phyloP scores from a whole-genome alignment of 306 rosid genomes.

The Lathyrus tuberosus region DNA sequence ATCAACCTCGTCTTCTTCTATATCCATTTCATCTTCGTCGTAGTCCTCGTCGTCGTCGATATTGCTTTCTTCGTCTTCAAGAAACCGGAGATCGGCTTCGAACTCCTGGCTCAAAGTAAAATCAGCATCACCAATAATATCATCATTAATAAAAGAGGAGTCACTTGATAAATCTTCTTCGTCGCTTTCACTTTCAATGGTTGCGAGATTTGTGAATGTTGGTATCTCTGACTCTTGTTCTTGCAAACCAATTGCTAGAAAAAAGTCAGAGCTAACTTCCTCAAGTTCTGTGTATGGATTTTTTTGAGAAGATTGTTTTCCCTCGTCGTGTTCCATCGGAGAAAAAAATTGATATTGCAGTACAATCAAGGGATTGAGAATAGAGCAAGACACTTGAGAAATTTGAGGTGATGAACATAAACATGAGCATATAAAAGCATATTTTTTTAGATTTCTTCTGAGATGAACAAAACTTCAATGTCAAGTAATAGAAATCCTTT shows the following conservation, averaged over 20 bases:
- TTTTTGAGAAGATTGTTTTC: constrained; percentile 56
- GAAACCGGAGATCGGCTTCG: constrained; percentile 46
- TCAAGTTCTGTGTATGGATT: constrained; percentile 57
- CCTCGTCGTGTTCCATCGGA: constrained; percentile 55
- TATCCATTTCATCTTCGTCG: constrained; percentile 52
- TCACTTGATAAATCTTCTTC: constrained; percentile 27
- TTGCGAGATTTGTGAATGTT: constrained; percentile 44
- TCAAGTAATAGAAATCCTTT: no score
- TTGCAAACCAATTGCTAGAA: constrained; percentile 61
- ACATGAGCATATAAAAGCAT: no score
- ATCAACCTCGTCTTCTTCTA: constrained; percentile 60
- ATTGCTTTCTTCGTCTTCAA: constrained; percentile 47
- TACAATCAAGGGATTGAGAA: no score
- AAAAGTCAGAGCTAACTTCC: constrained; percentile 59
- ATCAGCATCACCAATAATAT: constrained; percentile 40
- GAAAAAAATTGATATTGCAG: no score
- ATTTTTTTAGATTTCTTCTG: no score
- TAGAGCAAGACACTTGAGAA: no score
- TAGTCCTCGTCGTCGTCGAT: constrained; percentile 44
- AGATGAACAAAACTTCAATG: no score
- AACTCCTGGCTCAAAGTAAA: constrained; percentile 45
- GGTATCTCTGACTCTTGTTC: constrained; percentile 55
- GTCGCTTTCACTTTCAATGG: constrained; percentile 59
- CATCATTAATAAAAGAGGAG: constrained; percentile 36
- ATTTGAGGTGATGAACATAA: no score